Evolutionary conservation across 345 rosid species (phyloP).

Genomic region (Melaleuca quinquenervia): DNA sequence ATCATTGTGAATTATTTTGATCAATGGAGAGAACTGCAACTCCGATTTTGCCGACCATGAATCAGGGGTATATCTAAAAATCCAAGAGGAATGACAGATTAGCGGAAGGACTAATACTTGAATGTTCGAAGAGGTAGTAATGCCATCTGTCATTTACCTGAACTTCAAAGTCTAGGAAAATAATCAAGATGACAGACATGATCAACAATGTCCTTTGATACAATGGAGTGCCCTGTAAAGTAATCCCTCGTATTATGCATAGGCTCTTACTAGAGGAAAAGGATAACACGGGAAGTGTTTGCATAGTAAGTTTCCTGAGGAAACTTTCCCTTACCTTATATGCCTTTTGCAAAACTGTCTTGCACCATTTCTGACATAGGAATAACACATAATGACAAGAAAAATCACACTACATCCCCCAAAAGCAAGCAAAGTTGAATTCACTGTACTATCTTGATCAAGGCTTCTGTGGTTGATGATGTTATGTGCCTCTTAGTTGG

Average conservation of each 20-base stretch:
- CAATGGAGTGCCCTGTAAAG: neutral
- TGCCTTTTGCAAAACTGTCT: neutral
- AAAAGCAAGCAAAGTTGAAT: neutral
- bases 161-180: neutral
- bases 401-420: neutral
- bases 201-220: neutral
- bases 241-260: neutral
- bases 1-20: no score
- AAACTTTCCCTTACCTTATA: neutral
- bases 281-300: neutral
- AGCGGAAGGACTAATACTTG: neutral
- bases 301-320: neutral
- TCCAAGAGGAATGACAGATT: neutral
- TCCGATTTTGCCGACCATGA: neutral
- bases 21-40: no score
- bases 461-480: neutral
- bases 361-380: neutral
- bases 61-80: accelerated
- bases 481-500: neutral
- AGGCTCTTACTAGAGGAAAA: neutral
- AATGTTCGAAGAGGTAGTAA: neutral
- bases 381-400: neutral
- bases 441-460: neutral
- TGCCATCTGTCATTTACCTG: neutral
- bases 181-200: neutral